phyloP scores from a whole-genome alignment of 2,329 filamentous ascomycete species.

The Trichoderma atroviride region DNA sequence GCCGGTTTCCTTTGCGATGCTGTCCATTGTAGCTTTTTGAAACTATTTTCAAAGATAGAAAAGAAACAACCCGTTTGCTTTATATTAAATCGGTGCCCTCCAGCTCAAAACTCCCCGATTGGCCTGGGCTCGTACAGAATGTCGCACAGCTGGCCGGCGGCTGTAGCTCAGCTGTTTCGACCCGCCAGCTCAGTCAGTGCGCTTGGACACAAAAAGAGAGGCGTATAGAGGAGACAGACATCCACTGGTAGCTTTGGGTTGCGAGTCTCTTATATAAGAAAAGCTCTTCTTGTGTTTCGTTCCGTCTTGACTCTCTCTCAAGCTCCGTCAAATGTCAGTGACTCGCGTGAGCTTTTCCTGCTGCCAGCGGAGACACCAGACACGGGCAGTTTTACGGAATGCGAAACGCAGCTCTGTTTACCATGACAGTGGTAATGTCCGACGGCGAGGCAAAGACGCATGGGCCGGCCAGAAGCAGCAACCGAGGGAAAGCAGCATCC shows the following conservation, averaged over 20 bases:
- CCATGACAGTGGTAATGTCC: slow-evolving; percentile 17
- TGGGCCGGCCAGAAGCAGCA: background rate
- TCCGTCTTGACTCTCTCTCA: background rate
- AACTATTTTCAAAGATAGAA: background rate
- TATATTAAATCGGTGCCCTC: background rate
- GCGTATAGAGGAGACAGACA: background rate
- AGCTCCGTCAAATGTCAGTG: background rate
- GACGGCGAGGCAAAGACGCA: background rate
- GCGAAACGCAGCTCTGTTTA: slow-evolving; percentile 2
- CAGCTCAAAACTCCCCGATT: background rate
- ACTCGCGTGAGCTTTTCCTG: background rate
- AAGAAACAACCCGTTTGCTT: background rate
- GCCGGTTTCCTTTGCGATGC: slow-evolving; percentile 1
- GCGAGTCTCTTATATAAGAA: background rate
- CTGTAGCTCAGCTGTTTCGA: background rate
- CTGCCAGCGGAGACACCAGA: background rate
- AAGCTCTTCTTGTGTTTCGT: background rate
- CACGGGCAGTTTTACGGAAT: slow-evolving; percentile 5
- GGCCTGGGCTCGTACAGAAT: background rate
- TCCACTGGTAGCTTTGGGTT: background rate
- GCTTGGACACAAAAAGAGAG: background rate
- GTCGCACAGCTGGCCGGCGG: slow-evolving; percentile 11
- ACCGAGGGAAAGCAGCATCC: background rate
- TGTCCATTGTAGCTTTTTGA: slow-evolving; percentile 1
- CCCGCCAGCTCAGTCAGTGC: background rate